phyloP scores from a whole-genome alignment of 805 yeast genomes.

The Lipomyces oligophaga region DNA sequence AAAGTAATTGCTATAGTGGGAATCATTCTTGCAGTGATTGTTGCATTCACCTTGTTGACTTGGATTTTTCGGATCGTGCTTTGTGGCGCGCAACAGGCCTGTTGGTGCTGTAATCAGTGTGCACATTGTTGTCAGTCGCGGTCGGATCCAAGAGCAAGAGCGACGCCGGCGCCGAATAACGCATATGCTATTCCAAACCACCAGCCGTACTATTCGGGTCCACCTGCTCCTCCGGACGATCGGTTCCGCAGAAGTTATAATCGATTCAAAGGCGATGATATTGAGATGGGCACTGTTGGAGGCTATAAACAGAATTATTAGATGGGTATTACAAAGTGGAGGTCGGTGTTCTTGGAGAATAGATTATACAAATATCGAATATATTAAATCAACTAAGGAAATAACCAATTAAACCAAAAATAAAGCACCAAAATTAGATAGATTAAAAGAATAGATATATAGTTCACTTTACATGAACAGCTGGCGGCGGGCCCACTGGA shows the following conservation, averaged over 20 bases:
- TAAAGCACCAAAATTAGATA: too few species aligned
- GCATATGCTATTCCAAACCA: slow-evolving; percentile 10
- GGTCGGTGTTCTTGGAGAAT: neutral
- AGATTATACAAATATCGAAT: too few species aligned
- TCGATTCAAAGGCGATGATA: slow-evolving; percentile 11
- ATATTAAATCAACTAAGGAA: too few species aligned
- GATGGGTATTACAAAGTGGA: neutral
- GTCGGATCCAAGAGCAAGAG: neutral
- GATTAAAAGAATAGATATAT: too few species aligned
- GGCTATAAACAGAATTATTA: slow-evolving; percentile 1
- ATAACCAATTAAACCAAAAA: too few species aligned
- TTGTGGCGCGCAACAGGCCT: slow-evolving; percentile 21
- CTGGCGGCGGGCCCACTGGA: slow-evolving; percentile 20
- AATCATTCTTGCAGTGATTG: slow-evolving; percentile 53
- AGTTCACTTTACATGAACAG: too few species aligned
- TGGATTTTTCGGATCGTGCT: slow-evolving; percentile 20
- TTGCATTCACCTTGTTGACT: slow-evolving; percentile 31
- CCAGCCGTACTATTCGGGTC: slow-evolving; percentile 21
- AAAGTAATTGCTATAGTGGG: slow-evolving; percentile 74
- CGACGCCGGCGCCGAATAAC: slow-evolving; percentile 2
- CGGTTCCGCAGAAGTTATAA: slow-evolving; percentile 2
- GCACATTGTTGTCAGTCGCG: slow-evolving; percentile 10
- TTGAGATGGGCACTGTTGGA: slow-evolving; percentile 21
- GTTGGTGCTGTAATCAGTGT: slow-evolving; percentile 19
- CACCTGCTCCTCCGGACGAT: slow-evolving; percentile 9